These are phyloP conservation scores for Babesia ovata DNA, from an alignment of 169 alveolate species.

Conservation along the genomic window DNA sequence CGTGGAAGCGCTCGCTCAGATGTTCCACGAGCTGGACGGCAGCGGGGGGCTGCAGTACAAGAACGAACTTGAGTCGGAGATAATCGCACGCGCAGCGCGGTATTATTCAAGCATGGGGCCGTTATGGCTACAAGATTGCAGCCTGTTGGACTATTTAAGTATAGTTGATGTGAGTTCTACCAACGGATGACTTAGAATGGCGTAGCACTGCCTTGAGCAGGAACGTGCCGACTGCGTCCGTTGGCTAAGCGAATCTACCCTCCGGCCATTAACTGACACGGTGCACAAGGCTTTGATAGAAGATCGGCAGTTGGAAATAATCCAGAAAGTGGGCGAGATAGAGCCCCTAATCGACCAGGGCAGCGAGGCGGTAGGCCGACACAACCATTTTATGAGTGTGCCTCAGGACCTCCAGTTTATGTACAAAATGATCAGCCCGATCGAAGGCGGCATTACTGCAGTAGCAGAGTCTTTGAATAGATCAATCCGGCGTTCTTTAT, in stretches of 20 bases:
- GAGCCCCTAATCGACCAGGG: background rate
- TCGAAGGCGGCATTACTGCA: background rate
- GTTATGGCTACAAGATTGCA: constrained; percentile 40
- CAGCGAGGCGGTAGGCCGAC: constrained; percentile 3
- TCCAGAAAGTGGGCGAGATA: constrained; percentile 27
- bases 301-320: background rate
- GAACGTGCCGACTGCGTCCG: constrained; percentile 21
- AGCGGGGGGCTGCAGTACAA: constrained; percentile 30
- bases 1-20: constrained; percentile 26
- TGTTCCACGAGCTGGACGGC: constrained; percentile 49
- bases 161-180: constrained; percentile 43
- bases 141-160: constrained; percentile 45
- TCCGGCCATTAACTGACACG: background rate
- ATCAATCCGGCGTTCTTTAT: background rate
- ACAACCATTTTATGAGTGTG: background rate
- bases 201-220: constrained; percentile 54
- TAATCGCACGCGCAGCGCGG: constrained; percentile 12
- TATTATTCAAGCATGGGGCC: constrained; percentile 47
- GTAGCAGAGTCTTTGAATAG: constrained; percentile 22
- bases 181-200: background rate
- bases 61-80: constrained; percentile 47
- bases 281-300: background rate
- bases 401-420: constrained; percentile 46
- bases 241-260: constrained; percentile 16
- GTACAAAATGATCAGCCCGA: constrained; percentile 3